Conservation (phyloP, 495 filamentous ascomycete species). For the Astrothelium macrocarpum region DNA sequence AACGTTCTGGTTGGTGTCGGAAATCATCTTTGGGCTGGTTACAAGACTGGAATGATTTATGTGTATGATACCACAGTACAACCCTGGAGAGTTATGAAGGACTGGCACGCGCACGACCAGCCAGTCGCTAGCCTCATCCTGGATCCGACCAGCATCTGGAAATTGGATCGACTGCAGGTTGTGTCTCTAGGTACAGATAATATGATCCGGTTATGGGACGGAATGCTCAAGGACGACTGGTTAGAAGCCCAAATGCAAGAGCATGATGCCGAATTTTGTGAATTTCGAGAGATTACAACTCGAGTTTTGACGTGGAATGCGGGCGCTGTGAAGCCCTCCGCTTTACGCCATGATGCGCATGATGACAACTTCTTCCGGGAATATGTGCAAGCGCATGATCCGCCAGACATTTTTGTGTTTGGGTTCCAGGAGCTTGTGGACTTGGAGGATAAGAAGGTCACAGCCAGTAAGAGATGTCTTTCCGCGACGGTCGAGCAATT, state of each 20-base stretch:
- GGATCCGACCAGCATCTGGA: slow-evolving; percentile 78
- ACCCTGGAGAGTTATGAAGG: slow-evolving; percentile 86
- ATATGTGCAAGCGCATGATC: slow-evolving; percentile 32
- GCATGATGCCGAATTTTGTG: slow-evolving; percentile 70
- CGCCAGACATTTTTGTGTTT: slow-evolving; percentile 87
- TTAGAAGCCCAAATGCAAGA: slow-evolving; percentile 78
- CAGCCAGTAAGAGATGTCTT: slow-evolving; percentile 58
- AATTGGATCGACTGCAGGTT: slow-evolving; percentile 74
- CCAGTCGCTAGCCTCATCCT: slow-evolving; percentile 67
- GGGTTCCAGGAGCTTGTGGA: slow-evolving; percentile 97
- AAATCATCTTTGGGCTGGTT: slow-evolving; percentile 82
- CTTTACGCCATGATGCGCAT: slow-evolving; percentile 54
- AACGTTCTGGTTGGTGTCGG: slow-evolving; percentile 78
- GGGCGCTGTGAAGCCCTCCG: slow-evolving; percentile 78
- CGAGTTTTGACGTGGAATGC: slow-evolving; percentile 92
- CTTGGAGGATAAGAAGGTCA: slow-evolving; percentile 91
- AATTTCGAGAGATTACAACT: slow-evolving; percentile 68
- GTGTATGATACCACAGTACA: slow-evolving; percentile 76
- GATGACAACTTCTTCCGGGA: slow-evolving; percentile 69
- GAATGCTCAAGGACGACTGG: slow-evolving; percentile 88
- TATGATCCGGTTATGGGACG: slow-evolving; percentile 80
- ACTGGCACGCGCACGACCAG: slow-evolving; percentile 83
- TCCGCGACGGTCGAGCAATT: background rate
- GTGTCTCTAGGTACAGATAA: slow-evolving; percentile 86
- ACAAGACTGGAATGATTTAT: slow-evolving; percentile 89